Base-by-base conservation (phyloP, 306 rosid genomes). In the Sesbania bispinosa region DNA sequence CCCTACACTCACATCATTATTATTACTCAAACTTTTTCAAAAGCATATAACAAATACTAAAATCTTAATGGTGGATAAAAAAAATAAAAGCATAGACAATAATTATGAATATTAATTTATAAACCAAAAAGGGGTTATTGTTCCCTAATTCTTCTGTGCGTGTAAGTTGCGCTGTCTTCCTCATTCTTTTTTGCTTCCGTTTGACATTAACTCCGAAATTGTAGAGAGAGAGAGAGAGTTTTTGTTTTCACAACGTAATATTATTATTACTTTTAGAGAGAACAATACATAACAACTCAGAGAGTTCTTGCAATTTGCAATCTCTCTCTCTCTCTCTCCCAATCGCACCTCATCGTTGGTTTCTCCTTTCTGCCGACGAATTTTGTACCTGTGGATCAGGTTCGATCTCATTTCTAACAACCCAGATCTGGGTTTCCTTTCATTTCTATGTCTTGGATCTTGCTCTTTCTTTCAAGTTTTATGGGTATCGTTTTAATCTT, bases 141-240 rank as follows among this genome's bases (percentile, higher is more conserved):
- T 33, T 62, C 76, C 73, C 23, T 30, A 62, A 71, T 51, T 80
- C 39, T 45, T 80, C 54, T 42, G 83, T 74, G 87, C 89, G 85
- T 82, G 80, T 67, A 67, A 74, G 85, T 62, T 85, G 92, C 83
- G 92, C 84, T 79, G 90, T 86, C 92, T 75, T 60, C 75, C 82
- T 85, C 84, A 77, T 73, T 74, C 73, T 52, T 47, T n/a, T 45
- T 30, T 61, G 62, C 21, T 53, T 66, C 77, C 61, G 57, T 66
- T 69, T 68, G n/a, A 54, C 24, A 62, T 63, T 23, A 68, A 42
- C 73, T 68, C 82, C 75, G 66, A 79, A 77, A 75, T 71, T 67
- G 26, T 27, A 39, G 70, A 81, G 42, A 75, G 51, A 68, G 63
- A 61, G 42, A 70, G 55, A 65, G 63, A 62, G 45, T 26, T 51